Evolutionary conservation across 176 grass and related monocot species (phyloP), one percentile per base, ranked within the genome.

Genomic region (Alloteropsis semialata): DNA sequence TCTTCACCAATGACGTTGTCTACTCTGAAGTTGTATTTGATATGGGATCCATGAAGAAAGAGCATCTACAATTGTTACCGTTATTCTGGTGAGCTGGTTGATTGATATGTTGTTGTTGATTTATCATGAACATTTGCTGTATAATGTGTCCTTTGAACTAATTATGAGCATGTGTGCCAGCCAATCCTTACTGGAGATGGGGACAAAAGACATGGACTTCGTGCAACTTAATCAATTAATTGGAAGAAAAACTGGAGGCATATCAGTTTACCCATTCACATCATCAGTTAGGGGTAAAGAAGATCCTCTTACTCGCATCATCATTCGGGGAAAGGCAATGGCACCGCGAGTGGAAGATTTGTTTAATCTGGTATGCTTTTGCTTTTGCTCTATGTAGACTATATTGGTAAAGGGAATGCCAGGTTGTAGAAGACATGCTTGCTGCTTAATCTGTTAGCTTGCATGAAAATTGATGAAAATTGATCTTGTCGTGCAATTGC

Each of bases 191-290:
- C 89, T 99, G 59, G 96, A 99, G 87, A 99, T 99, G 96, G 96
- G 96, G 48, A 99, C 93, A 66, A 96, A 99, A 99, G 93, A 99
- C 84, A 99, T 99, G 96, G 96, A 96, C 82, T 99, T 99, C 28
- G 96, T 99, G 76, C 91, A 94, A 83, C 89, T 99, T 84, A 99
- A 99, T 88, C 96, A 99, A 68, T 84, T 99, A 76, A 93, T 99
- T 77, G 96, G 96, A 34, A 96, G 96, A 85, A 98, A 99, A 86
- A 96, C 96, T n/a, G 96, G 96, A 45, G 96, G 96, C 69, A 96
- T 99, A 79, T 99, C 96, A 75, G 92, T 99, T 90, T 99, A 99
- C 85, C 96, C 96, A 22, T 96, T 95, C 57, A 93, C 91, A 66
- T 99, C 96, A 65, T 93, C 96, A 6, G 78, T 96, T 76, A 90